phyloP scores from a whole-genome alignment of 768 basidiomycete species.

The Podaxis sp. region DNA sequence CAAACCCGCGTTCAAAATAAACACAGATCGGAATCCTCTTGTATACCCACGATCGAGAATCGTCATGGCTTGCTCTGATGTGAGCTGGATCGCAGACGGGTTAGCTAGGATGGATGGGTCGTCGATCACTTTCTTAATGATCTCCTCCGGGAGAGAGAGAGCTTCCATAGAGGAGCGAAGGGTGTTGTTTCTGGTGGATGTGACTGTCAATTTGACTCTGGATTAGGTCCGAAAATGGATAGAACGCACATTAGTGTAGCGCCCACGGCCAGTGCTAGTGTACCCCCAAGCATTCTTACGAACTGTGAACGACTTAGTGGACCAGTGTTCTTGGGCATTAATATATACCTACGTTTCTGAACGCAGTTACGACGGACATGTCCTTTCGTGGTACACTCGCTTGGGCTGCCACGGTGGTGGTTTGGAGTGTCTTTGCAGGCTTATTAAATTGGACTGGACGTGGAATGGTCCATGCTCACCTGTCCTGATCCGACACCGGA shows the following conservation, averaged over 20 bases:
- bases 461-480: conserved; percentile 24
- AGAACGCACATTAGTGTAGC: conserved; percentile 49
- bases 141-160: conserved; percentile 30
- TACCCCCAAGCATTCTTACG: conserved; percentile 65
- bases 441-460: not conserved
- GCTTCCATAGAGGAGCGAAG: conserved; percentile 35
- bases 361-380: conserved; percentile 74
- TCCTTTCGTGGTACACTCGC: conserved; percentile 66
- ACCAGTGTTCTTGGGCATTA: not conserved
- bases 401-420: conserved; percentile 69
- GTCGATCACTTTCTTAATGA: conserved; percentile 42
- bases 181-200: conserved; percentile 39
- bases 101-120: conserved; percentile 36
- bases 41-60: conserved; percentile 44
- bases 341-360: conserved; percentile 42
- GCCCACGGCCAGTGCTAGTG: conserved; percentile 59
- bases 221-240: not conserved
- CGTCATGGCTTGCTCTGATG: conserved; percentile 28
- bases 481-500: conserved; percentile 60
- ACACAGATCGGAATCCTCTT: not conserved
- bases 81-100: conserved; percentile 31
- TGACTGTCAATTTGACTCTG: not conserved
- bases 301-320: conserved; percentile 36
- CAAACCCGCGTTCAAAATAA: conserved; percentile 23
- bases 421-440: conserved; percentile 57